Percentiles rank a stretch among this genome's conserved stretches.
Evolutionary conservation across 257 asterid species (phyloP).

Genomic region (Thymus quinquecostatus): DNA sequence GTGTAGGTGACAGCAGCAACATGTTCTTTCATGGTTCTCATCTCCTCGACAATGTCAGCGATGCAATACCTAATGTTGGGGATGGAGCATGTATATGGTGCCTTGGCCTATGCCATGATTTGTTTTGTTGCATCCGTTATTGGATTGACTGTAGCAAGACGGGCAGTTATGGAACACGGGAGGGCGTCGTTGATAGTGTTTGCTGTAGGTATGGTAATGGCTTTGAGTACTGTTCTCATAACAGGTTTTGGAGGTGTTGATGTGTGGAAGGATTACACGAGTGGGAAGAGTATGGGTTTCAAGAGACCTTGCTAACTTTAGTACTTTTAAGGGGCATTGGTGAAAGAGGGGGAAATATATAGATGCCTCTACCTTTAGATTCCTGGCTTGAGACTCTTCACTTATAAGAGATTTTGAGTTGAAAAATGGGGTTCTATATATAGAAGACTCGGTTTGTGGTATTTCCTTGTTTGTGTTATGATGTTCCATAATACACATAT

Average conservation of each 20-base stretch:
- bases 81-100: slow-evolving; percentile 59
- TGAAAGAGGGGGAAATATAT: too few relatives aligned
- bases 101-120: slow-evolving; percentile 52
- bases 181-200: slow-evolving; percentile 86
- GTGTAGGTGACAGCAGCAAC: slow-evolving; percentile 83
- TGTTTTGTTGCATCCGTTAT: slow-evolving; percentile 66
- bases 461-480: too few relatives aligned
- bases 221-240: slow-evolving; percentile 76
- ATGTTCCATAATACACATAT: too few relatives aligned
- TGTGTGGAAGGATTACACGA: slow-evolving; percentile 69
- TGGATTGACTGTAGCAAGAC: slow-evolving; percentile 64
- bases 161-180: slow-evolving; percentile 63
- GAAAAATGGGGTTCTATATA: too few relatives aligned
- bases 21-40: slow-evolving; percentile 87
- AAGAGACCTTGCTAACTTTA: slow-evolving; percentile 71
- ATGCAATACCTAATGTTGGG: slow-evolving; percentile 72
- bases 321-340: too few relatives aligned
- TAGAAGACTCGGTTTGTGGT: too few relatives aligned
- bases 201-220: slow-evolving; percentile 82
- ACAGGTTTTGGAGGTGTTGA: slow-evolving; percentile 73
- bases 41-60: slow-evolving; percentile 94
- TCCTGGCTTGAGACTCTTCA: background rate
- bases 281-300: slow-evolving; percentile 84
- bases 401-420: background rate
- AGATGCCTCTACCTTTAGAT: background rate